phyloP scores from a whole-genome alignment of 176 grass and related monocot genomes.

The Zizania latifolia region DNA sequence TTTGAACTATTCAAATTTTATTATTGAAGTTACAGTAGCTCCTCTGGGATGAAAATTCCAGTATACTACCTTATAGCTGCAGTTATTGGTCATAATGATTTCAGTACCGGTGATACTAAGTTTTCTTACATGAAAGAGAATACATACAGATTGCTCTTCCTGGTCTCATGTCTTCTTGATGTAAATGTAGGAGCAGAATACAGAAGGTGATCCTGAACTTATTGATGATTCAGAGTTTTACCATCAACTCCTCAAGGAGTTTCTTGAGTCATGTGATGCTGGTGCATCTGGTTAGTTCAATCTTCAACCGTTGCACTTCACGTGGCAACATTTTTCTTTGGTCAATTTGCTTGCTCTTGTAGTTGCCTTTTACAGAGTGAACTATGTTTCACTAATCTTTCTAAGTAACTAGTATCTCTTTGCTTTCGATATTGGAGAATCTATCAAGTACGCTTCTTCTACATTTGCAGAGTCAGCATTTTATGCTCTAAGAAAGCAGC shows the following conservation, averaged over 20 bases:
- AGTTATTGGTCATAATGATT: background rate
- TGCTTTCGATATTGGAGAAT: background rate
- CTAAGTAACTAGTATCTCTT: background rate
- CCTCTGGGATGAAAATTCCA: background rate
- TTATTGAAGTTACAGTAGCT: background rate
- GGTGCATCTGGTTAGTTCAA: constrained; percentile 56
- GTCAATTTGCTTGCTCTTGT: too few relatives aligned
- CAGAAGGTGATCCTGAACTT: constrained; percentile 74
- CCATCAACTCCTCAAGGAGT: constrained; percentile 93
- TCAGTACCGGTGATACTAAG: background rate
- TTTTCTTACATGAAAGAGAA: too few relatives aligned
- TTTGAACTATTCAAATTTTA: background rate
- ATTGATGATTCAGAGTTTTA: constrained; percentile 89
- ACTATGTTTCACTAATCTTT: background rate
- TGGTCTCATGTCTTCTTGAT: constrained; percentile 9
- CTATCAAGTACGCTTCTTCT: background rate
- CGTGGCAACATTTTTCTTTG: background rate
- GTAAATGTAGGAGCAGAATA: constrained; percentile 29
- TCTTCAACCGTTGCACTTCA: background rate
- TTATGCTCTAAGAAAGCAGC: constrained; percentile 72
- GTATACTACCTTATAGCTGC: background rate
- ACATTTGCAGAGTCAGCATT: constrained; percentile 56
- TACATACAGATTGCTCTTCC: background rate
- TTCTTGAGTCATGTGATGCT: constrained; percentile 71
- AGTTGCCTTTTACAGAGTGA: background rate